These are phyloP conservation scores for Fraxinus paxiana DNA, from an alignment of 305 asterid species.

Conservation along the genomic window DNA sequence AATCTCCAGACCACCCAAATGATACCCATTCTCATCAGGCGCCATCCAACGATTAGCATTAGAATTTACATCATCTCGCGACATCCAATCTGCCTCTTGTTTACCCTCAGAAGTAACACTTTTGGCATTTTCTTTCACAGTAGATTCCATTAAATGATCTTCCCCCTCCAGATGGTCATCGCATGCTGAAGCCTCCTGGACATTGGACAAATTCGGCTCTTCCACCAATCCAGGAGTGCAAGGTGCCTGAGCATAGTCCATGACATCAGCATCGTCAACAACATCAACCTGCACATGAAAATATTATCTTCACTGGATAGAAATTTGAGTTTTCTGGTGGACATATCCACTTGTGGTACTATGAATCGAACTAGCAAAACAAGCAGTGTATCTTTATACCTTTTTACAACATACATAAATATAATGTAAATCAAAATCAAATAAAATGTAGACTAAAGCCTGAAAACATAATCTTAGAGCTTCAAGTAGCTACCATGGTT, in stretches of 20 bases:
- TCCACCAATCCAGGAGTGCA: constrained; percentile 87
- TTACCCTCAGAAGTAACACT: constrained; percentile 31
- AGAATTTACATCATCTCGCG: constrained; percentile 35
- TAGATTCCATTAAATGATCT: constrained; percentile 46
- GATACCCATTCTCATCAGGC: constrained; percentile 43
- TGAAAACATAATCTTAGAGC: neutral
- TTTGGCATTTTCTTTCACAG: constrained; percentile 37
- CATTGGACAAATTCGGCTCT: constrained; percentile 71
- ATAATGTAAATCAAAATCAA: neutral
- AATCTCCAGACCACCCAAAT: constrained; percentile 34
- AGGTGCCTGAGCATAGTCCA: constrained; percentile 94
- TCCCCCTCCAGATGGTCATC: constrained; percentile 81
- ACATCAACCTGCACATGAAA: constrained; percentile 43
- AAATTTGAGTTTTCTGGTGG: neutral
- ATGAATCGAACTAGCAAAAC: constrained; percentile 2
- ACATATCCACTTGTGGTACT: neutral
- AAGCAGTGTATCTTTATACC: neutral
- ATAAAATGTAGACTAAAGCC: neutral
- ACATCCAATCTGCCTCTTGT: constrained; percentile 39
- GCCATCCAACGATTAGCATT: constrained; percentile 32
- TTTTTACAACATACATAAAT: neutral
- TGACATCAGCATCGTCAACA: constrained; percentile 46
- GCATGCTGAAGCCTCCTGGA: constrained; percentile 79
- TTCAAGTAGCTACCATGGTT: constrained; percentile 43
- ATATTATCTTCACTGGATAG: constrained; percentile 5